phyloP scores from a whole-genome alignment of 306 rosid genomes.

The Dalbergia cochinchinensis region DNA sequence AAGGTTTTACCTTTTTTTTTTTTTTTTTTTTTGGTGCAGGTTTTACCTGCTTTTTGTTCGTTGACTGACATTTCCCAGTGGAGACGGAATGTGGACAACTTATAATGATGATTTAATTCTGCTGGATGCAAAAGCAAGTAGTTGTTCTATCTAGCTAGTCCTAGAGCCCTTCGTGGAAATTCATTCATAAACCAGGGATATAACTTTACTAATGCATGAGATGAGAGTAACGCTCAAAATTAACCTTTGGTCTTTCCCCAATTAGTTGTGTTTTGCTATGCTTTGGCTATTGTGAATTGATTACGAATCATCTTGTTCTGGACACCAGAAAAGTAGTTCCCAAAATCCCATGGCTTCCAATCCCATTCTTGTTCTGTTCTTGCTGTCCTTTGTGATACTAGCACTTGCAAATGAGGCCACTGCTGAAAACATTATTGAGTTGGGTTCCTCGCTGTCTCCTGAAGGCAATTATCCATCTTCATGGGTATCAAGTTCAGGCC shows the following conservation, averaged over 20 bases:
- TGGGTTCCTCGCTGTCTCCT: constrained; percentile 39
- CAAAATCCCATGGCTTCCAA: constrained; percentile 44
- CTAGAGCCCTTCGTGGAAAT: too few species aligned
- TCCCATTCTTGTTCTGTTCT: neutral
- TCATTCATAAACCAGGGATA: too few species aligned
- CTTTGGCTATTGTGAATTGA: constrained; percentile 1
- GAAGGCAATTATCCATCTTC: constrained; percentile 9
- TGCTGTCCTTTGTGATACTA: neutral
- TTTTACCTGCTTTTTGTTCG: too few species aligned
- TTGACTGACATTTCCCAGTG: too few species aligned
- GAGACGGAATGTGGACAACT: too few species aligned
- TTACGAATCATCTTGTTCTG: neutral
- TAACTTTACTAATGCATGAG: neutral
- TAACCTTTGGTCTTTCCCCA: neutral
- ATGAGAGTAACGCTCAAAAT: neutral
- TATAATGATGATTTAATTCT: too few species aligned
- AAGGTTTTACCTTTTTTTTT: too few species aligned
- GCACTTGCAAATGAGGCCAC: neutral
- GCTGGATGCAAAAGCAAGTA: too few species aligned
- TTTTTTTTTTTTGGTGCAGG: too few species aligned
- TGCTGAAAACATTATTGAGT: neutral
- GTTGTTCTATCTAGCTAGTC: too few species aligned
- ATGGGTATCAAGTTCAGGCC: constrained; percentile 52
- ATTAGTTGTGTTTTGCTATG: neutral
- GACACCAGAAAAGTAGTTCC: constrained; percentile 10